Conservation (phyloP, 2,329 filamentous ascomycete genomes). For the Colletotrichum tanaceti region DNA sequence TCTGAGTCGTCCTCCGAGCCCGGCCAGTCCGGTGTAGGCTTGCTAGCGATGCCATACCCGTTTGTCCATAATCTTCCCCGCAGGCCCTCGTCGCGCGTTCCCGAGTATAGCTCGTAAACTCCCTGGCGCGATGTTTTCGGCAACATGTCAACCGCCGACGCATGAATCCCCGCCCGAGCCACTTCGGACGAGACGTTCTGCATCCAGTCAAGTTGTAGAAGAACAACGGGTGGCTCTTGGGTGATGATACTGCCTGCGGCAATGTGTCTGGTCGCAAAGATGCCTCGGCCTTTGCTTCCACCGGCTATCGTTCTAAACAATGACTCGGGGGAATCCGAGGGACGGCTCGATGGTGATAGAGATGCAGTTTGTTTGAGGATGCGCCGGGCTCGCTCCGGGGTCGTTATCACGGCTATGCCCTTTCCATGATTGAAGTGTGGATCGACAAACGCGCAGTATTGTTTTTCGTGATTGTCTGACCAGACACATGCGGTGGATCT, state of each 20-base stretch:
- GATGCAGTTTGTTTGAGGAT: background rate
- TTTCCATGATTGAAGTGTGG: constrained; percentile 10
- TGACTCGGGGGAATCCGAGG: fast-evolving
- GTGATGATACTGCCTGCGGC: constrained; percentile 1
- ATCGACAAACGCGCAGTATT: constrained; percentile 11
- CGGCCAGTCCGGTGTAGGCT: constrained; percentile 7
- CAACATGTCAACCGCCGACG: background rate
- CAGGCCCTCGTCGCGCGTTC: background rate
- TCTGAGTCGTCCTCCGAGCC: background rate
- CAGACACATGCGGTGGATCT: background rate
- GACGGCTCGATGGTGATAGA: background rate
- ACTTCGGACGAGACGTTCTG: constrained; percentile 4
- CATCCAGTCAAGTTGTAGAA: constrained; percentile 6
- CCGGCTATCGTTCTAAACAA: background rate
- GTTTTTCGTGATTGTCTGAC: constrained; percentile 4
- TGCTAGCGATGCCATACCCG: background rate
- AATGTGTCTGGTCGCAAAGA: constrained; percentile 1
- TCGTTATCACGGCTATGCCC: constrained; percentile 18
- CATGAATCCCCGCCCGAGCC: background rate
- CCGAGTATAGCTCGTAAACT: background rate
- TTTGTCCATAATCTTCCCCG: background rate
- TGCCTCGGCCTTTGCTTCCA: constrained; percentile 13
- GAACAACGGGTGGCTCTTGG: background rate
- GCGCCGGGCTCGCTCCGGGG: constrained; percentile 4
- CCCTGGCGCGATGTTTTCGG: background rate